A percentile compares a stretch with the other conserved stretches of the same genome.
phyloP scores from a whole-genome alignment of 257 asterid genomes.

The Solanum pinnatisectum region DNA sequence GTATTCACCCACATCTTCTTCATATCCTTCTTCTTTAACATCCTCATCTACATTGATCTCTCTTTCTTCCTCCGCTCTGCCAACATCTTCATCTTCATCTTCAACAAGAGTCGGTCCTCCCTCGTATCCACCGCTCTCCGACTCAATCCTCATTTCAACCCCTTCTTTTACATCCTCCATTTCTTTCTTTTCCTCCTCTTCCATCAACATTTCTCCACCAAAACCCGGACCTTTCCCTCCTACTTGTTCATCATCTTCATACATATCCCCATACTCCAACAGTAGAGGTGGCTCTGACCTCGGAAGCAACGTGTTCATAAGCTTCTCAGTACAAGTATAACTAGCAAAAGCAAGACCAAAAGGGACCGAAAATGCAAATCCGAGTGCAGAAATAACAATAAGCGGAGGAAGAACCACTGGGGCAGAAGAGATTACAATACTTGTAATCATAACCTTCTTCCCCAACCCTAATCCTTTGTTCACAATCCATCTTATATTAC shows the following conservation, averaged over 20 bases:
- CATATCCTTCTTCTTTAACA: background rate
- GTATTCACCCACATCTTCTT: background rate
- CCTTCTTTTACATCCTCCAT: conserved; percentile 2
- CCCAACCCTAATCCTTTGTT: conserved; percentile 38
- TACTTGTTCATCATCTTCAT: background rate
- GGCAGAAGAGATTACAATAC: conserved; percentile 51
- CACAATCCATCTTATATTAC: conserved; percentile 33
- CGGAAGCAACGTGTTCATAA: conserved; percentile 57
- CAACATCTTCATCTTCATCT: background rate
- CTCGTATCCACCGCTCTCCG: background rate
- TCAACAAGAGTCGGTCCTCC: background rate
- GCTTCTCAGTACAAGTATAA: conserved; percentile 53
- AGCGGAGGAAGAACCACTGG: conserved; percentile 70
- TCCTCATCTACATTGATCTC: background rate
- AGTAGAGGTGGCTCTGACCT: conserved; percentile 2
- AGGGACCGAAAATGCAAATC: conserved; percentile 46
- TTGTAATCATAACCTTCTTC: conserved; percentile 42
- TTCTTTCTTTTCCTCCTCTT: conserved; percentile 7
- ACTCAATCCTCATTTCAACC: conserved; percentile 15
- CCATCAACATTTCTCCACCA: background rate
- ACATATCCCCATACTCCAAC: conserved; percentile 7
- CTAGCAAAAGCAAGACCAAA: conserved; percentile 51
- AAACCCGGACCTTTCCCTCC: background rate
- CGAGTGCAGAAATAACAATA: conserved; percentile 45
- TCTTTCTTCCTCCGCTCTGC: background rate